Evolutionary conservation across 805 yeast species (phyloP).

Genomic region (Metschnikowia proteae): DNA sequence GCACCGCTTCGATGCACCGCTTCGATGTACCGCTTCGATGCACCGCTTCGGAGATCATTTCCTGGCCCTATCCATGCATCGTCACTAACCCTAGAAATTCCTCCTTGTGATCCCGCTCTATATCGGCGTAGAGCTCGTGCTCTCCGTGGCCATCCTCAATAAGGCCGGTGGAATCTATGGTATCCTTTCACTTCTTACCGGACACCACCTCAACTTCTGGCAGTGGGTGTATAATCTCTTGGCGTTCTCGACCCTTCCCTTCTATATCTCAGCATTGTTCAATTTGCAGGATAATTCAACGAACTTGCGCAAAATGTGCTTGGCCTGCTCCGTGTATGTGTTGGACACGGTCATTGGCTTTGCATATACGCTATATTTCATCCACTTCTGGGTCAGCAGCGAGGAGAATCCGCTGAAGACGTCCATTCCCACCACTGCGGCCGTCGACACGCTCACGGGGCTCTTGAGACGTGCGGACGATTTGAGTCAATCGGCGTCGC

Average conservation of each 20-base stretch:
- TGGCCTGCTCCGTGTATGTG: conserved; percentile 59
- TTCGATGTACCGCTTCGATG: too few relatives aligned
- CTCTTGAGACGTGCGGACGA: conserved; percentile 10
- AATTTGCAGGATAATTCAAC: conserved; percentile 41
- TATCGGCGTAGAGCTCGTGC: conserved; percentile 79
- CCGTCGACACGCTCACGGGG: neutral
- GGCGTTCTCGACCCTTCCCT: conserved; percentile 59
- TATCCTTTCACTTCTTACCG: conserved; percentile 77
- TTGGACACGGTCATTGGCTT: conserved; percentile 65
- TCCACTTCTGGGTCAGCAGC: conserved; percentile 65
- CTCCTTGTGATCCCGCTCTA: conserved; percentile 73
- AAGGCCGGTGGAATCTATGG: conserved; percentile 90
- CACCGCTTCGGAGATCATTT: too few relatives aligned
- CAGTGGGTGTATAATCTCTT: conserved; percentile 79
- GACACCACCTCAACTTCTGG: conserved; percentile 76
- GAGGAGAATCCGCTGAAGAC: conserved; percentile 32
- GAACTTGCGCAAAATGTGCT: conserved; percentile 56
- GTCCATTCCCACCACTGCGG: neutral
- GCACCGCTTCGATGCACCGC: too few relatives aligned
- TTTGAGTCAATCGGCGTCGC: conserved; percentile 59
- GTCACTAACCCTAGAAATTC: conserved; percentile 44
- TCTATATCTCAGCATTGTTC: conserved; percentile 58
- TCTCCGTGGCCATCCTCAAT: conserved; percentile 74
- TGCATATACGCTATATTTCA: conserved; percentile 70
- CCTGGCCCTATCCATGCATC: too few relatives aligned